Evolutionary conservation across 495 filamentous ascomycete species (phyloP).

Genomic region (Thermothielavioides terrestris): DNA sequence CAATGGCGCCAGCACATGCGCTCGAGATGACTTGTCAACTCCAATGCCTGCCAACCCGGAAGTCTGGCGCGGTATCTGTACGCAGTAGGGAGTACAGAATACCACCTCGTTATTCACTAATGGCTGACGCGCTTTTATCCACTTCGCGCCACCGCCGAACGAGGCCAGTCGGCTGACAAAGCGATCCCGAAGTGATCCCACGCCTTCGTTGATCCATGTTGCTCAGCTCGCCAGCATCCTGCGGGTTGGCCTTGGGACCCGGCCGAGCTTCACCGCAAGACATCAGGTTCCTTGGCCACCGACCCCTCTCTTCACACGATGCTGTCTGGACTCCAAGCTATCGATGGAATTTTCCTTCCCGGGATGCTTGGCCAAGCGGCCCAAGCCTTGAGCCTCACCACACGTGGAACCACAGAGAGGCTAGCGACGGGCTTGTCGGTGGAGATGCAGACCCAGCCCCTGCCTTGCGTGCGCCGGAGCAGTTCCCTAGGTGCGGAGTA

Average conservation of each 20-base stretch:
- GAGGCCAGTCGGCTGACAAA: not conserved
- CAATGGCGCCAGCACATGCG: slow-evolving; percentile 1
- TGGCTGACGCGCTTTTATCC: slow-evolving; percentile 1
- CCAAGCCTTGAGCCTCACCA: not conserved
- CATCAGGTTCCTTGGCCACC: not conserved
- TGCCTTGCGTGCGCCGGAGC: not conserved
- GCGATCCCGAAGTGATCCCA: too few species aligned
- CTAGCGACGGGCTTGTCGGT: not conserved
- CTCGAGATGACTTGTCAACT: slow-evolving; percentile 5
- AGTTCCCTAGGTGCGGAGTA: too few species aligned
- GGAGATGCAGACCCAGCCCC: not conserved
- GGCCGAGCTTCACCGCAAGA: not conserved
- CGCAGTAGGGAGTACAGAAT: not conserved
- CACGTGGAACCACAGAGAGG: not conserved
- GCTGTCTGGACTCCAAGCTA: too few species aligned
- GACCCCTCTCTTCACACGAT: not conserved
- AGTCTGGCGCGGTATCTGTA: not conserved
- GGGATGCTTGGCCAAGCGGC: not conserved
- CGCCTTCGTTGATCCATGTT: not conserved
- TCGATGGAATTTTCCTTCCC: not conserved
- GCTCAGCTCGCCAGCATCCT: not conserved
- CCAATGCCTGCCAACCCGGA: not conserved
- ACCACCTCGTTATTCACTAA: not conserved
- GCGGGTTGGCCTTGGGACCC: not conserved
- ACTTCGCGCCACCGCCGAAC: slow-evolving; percentile 2